phyloP scores from a whole-genome alignment of 148 eudicot genomes.

The Rheum nobile region DNA sequence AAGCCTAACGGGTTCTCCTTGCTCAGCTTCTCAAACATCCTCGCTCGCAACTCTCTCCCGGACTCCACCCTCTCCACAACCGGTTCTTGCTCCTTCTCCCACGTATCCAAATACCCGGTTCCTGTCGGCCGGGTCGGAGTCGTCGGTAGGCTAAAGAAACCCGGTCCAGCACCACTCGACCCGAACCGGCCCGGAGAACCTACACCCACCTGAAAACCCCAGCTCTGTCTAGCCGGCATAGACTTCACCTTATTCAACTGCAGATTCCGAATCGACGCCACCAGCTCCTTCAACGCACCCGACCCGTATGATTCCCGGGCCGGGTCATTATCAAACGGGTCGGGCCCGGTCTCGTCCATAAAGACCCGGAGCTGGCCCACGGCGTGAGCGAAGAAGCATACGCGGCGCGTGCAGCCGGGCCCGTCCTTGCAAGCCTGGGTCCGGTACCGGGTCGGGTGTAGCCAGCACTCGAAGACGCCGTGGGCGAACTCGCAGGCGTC shows the following conservation, averaged over 20 bases:
- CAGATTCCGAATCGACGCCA: conserved; percentile 27
- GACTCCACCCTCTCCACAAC: conserved; percentile 18
- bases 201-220: conserved; percentile 21
- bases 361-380: conserved; percentile 39
- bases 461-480: conserved; percentile 90
- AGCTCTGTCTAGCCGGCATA: conserved; percentile 18
- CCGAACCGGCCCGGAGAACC: conserved; percentile 13
- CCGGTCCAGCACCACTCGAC: neutral
- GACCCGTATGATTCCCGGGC: neutral
- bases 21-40: conserved; percentile 46
- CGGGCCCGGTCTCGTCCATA: neutral
- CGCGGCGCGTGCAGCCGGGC: conserved; percentile 40
- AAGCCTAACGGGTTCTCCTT: conserved; percentile 49
- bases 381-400: conserved; percentile 80
- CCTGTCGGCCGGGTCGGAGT: conserved; percentile 41
- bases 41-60: conserved; percentile 4
- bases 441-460: conserved; percentile 70
- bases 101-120: conserved; percentile 24
- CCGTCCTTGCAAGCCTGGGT: conserved; percentile 88
- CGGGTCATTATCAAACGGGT: conserved; percentile 6
- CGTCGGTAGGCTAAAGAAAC: conserved; percentile 26
- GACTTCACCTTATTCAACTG: conserved; percentile 26
- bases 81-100: conserved; percentile 60
- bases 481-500: conserved; percentile 77
- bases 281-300: conserved; percentile 19